Evolutionary conservation across 2,329 filamentous ascomycete species (phyloP).

Genomic region (Pyrenophora tritici-repentis): DNA sequence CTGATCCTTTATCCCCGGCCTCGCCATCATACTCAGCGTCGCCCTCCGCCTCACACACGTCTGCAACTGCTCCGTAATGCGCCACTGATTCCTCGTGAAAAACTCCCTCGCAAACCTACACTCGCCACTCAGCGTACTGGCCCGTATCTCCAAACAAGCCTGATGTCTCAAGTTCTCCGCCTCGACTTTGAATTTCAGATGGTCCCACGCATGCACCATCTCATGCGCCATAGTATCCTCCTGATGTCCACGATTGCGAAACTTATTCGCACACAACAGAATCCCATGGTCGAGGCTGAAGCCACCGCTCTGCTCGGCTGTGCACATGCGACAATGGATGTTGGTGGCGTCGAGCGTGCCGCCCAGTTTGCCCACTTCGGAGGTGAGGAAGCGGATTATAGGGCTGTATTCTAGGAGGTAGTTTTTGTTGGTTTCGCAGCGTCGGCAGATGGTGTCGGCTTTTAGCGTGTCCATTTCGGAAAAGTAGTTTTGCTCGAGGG

Average conservation of each 20-base stretch:
- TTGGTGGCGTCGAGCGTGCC: conserved; percentile 74
- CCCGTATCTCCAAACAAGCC: conserved; percentile 95
- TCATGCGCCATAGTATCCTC: conserved; percentile 96
- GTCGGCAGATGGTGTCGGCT: conserved; percentile 77
- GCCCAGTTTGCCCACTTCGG: conserved; percentile 79
- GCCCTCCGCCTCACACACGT: conserved; percentile 85
- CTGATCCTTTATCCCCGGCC: conserved; percentile 82
- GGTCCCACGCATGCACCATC: conserved; percentile 97
- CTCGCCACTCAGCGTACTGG: conserved; percentile 89
- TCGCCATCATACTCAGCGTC: conserved; percentile 74
- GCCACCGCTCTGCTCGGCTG: conserved; percentile 73
- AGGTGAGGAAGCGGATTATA: conserved; percentile 81
- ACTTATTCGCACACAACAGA: conserved; percentile 88
- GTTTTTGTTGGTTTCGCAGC: conserved; percentile 80
- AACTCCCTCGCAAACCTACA: conserved; percentile 89
- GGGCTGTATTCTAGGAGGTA: conserved; percentile 85
- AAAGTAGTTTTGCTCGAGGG: conserved; percentile 66
- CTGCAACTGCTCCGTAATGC: conserved; percentile 89
- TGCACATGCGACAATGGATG: conserved; percentile 82
- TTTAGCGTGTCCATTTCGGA: conserved; percentile 74
- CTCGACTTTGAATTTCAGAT: conserved; percentile 88
- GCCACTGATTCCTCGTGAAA: conserved; percentile 83
- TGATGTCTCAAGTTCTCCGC: conserved; percentile 83
- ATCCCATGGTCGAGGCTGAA: conserved; percentile 89
- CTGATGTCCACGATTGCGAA: conserved; percentile 76